phyloP scores from a whole-genome alignment of 1,139 yeast species.

The Debaryomyces sp. region DNA sequence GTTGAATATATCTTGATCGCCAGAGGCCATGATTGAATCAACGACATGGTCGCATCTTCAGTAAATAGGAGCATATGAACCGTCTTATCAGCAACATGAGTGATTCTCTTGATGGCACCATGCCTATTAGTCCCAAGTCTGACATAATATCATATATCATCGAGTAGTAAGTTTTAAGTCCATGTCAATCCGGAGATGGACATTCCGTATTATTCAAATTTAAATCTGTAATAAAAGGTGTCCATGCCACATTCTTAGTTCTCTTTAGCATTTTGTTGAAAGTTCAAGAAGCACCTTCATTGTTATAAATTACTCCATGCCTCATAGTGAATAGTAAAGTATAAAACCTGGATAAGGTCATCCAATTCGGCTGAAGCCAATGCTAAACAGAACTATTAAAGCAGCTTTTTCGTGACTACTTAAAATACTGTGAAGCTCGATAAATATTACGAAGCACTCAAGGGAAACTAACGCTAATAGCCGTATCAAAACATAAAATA shows the following conservation, averaged over 20 bases:
- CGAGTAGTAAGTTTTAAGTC: not conserved
- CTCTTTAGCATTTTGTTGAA: constrained; percentile 19
- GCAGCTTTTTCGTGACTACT: constrained; percentile 14
- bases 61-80: not conserved
- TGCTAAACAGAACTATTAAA: constrained; percentile 4
- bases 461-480: constrained; percentile 16
- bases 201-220: constrained; percentile 2
- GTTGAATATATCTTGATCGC: not conserved
- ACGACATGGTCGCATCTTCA: not conserved
- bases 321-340: constrained; percentile 40
- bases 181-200: no score
- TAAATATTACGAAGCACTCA: constrained; percentile 15
- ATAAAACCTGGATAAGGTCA: constrained; percentile 14
- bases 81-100: not conserved
- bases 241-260: constrained; percentile 24
- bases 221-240: not conserved
- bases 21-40: not conserved
- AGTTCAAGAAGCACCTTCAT: constrained; percentile 13
- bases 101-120: not conserved
- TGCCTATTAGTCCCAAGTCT: not conserved
- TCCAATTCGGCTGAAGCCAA: constrained; percentile 9
- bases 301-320: constrained; percentile 30
- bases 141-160: not conserved
- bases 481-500: constrained; percentile 33
- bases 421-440: constrained; percentile 20